Percentiles rank a stretch among this genome's conserved stretches.
phyloP scores from a whole-genome alignment of 169 alveolate genomes.

The Sarcocystis neurona region DNA sequence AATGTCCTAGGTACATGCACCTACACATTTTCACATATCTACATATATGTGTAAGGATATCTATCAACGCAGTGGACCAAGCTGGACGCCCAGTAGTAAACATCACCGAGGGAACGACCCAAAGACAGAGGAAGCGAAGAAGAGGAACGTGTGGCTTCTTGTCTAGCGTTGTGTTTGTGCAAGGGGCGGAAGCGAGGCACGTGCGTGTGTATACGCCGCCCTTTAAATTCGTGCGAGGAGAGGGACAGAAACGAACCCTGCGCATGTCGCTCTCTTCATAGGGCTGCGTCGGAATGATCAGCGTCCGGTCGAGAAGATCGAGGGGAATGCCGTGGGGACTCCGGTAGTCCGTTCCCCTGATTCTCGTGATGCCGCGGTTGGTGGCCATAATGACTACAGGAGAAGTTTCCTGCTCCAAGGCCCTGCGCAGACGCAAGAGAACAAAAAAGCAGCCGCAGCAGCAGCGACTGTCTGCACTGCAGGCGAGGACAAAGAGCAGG shows the following conservation, averaged over 20 bases:
- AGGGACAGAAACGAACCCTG: constrained; percentile 31
- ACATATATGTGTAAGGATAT: too few relatives aligned
- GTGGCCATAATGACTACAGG: constrained; percentile 99
- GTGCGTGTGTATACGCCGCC: neutral
- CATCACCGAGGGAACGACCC: neutral
- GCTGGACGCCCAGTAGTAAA: too few relatives aligned
- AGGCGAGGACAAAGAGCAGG: neutral
- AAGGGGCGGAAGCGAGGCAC: neutral
- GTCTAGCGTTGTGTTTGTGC: neutral
- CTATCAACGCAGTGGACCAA: too few relatives aligned
- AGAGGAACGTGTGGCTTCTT: neutral
- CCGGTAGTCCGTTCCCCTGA: constrained; percentile 97
- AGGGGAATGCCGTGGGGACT: constrained; percentile 99
- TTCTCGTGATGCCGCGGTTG: constrained; percentile 92
- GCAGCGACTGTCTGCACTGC: neutral
- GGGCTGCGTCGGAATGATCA: constrained; percentile 97
- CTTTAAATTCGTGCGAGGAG: too few relatives aligned
- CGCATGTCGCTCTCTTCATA: constrained; percentile 88
- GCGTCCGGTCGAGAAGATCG: constrained; percentile 96
- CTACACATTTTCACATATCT: too few relatives aligned
- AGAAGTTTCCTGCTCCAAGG: constrained; percentile 95
- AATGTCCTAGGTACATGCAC: too few relatives aligned
- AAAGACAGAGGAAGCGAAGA: neutral
- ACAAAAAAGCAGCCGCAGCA: neutral
- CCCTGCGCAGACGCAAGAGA: constrained; percentile 68